These are phyloP conservation scores for Candida caryicola DNA, from an alignment of 805 yeast genomes.

Conservation along the genomic window DNA sequence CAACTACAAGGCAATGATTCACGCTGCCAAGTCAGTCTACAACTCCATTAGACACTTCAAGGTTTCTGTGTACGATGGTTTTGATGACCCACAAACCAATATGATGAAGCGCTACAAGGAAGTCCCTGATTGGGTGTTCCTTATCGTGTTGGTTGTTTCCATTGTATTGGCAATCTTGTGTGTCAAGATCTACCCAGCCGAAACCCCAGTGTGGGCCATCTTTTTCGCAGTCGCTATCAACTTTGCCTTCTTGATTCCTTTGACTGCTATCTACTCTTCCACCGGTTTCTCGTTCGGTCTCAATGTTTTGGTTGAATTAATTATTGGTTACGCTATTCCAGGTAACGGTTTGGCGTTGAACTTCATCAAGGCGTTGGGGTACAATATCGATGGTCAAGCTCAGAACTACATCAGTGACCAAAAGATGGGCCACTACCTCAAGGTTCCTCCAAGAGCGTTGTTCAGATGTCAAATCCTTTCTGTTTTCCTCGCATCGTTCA, in stretches of 20 bases:
- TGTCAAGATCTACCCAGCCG: conserved; percentile 31
- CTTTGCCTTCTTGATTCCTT: conserved; percentile 49
- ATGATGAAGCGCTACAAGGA: conserved; percentile 25
- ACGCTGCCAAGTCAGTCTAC: conserved; percentile 1
- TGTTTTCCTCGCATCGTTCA: conserved; percentile 18
- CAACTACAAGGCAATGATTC: conserved; percentile 4
- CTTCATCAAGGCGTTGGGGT: conserved; percentile 44
- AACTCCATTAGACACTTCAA: conserved; percentile 7
- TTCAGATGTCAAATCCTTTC: conserved; percentile 39
- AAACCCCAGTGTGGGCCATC: conserved; percentile 61
- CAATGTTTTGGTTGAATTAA: conserved; percentile 54
- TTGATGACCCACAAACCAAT: conserved; percentile 21
- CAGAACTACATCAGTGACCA: conserved; percentile 36
- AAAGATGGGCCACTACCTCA: conserved; percentile 30
- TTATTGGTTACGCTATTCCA: conserved; percentile 54
- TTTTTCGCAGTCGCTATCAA: conserved; percentile 52
- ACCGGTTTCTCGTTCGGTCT: conserved; percentile 49
- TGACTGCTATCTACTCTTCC: conserved; percentile 45
- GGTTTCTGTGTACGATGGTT: conserved; percentile 17
- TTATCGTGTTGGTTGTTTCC: conserved; percentile 17
- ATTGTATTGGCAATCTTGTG: conserved; percentile 26
- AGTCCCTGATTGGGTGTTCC: conserved; percentile 23
- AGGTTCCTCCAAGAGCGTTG: conserved; percentile 36
- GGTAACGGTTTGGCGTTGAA: conserved; percentile 55
- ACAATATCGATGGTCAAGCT: conserved; percentile 31